phyloP scores from a whole-genome alignment of 371 early-diverging fungal species.

The Apophysomyces ossiformis region DNA sequence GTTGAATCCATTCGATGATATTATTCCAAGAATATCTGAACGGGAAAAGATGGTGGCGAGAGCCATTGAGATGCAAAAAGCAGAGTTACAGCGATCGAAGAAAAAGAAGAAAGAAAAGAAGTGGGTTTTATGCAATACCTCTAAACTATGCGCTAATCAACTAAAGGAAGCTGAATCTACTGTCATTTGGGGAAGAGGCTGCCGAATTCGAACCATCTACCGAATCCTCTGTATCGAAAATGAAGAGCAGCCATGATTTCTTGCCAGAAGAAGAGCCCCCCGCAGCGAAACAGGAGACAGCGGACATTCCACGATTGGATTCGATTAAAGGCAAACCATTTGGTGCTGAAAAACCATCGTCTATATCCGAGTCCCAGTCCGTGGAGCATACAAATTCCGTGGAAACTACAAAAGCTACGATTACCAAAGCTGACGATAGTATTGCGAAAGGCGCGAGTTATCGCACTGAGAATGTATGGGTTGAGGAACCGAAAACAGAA shows the following conservation, averaged over 20 bases:
- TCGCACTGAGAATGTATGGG: constrained; percentile 2
- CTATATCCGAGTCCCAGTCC: too few species aligned
- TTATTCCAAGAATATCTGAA: constrained; percentile 78
- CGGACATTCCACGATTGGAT: not conserved
- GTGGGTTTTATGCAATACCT: constrained; percentile 34
- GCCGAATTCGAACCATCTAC: constrained; percentile 55
- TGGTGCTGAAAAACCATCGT: not conserved
- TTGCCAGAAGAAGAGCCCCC: constrained; percentile 26
- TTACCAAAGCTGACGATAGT: not conserved
- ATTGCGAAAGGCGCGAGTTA: not conserved
- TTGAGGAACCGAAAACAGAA: constrained; percentile 22
- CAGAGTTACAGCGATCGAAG: constrained; percentile 44
- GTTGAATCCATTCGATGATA: constrained; percentile 92
- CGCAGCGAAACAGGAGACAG: not conserved
- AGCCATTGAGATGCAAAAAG: constrained; percentile 36
- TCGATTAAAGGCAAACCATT: not conserved
- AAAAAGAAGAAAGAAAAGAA: constrained; percentile 70
- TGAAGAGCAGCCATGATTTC: constrained; percentile 82
- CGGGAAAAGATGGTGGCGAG: constrained; percentile 54
- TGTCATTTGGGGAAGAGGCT: constrained; percentile 91
- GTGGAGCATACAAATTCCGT: not conserved
- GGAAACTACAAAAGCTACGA: constrained; percentile 16
- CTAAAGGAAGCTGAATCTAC: constrained; percentile 69
- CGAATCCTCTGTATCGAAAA: constrained; percentile 26
- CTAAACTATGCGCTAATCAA: not conserved